phyloP scores from a whole-genome alignment of 108 stramenopile species.

The Cyclotella cryptica region DNA sequence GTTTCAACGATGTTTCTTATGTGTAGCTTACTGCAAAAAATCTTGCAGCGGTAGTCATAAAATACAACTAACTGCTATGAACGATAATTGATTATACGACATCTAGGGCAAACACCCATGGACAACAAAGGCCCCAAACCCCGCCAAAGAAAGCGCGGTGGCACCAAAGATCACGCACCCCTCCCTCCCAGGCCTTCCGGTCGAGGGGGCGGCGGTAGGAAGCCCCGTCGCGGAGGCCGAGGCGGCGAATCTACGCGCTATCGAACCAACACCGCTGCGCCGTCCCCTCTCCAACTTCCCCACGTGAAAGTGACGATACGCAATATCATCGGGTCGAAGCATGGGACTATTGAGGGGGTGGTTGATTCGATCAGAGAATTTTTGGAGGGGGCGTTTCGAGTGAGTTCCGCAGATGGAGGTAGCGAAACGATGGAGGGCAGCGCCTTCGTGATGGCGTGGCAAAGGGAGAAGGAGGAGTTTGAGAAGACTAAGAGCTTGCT shows the following conservation, averaged over 20 bases:
- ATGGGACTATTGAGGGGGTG: constrained; percentile 29
- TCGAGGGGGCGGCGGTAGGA: not conserved
- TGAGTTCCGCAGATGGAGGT: too few species aligned
- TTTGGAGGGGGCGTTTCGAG: constrained; percentile 43
- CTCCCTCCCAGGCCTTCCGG: not conserved
- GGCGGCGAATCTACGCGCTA: too few species aligned
- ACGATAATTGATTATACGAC: too few species aligned
- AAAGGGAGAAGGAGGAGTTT: constrained; percentile 41
- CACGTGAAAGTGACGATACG: constrained; percentile 54
- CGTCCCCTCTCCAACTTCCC: constrained; percentile 48
- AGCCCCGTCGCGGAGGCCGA: too few species aligned
- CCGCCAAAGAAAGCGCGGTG: not conserved
- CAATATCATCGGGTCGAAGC: constrained; percentile 30
- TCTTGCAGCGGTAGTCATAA: too few species aligned
- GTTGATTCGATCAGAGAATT: constrained; percentile 39
- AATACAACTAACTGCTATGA: too few species aligned
- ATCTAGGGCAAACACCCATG: too few species aligned
- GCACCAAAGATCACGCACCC: not conserved
- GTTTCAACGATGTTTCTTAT: too few species aligned
- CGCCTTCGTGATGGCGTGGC: constrained; percentile 43
- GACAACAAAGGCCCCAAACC: not conserved
- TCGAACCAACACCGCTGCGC: not conserved
- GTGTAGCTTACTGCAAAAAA: too few species aligned
- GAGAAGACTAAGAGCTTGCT: constrained; percentile 37
- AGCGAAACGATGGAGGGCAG: not conserved